phyloP scores from a whole-genome alignment of 23 red algal species.

The Agarophyton chilense region DNA sequence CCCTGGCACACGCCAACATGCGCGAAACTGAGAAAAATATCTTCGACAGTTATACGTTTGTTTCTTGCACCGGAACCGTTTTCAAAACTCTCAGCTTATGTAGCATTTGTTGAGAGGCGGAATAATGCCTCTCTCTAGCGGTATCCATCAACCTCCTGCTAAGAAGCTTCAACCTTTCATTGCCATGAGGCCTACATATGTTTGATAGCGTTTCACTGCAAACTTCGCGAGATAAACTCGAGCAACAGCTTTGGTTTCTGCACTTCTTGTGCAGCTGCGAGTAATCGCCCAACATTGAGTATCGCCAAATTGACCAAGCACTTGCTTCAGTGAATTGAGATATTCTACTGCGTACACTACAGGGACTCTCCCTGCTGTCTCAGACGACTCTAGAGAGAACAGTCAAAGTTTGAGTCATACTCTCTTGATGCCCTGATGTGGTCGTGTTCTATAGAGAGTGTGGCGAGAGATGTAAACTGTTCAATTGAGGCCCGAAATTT shows the following conservation, averaged over 20 bases:
- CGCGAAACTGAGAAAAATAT: background rate
- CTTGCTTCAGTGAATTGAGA: constrained; percentile 4
- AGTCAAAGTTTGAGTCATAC: too few relatives aligned
- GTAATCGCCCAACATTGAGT: background rate
- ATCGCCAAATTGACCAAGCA: background rate
- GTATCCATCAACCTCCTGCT: background rate
- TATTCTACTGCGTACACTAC: too few relatives aligned
- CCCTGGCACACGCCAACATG: background rate
- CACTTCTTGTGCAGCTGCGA: background rate
- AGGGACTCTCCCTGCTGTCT: too few relatives aligned
- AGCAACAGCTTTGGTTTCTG: background rate
- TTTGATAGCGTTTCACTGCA: too few relatives aligned
- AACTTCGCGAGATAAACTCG: background rate
- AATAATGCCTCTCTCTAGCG: background rate
- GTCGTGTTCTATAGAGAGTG: too few relatives aligned
- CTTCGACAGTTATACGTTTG: background rate
- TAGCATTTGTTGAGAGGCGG: background rate
- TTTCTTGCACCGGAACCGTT: background rate
- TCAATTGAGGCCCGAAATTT: background rate
- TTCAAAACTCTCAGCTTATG: too few relatives aligned
- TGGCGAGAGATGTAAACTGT: background rate
- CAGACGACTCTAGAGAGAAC: too few relatives aligned
- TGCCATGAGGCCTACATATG: background rate
- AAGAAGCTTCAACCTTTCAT: background rate
- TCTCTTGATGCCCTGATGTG: too few relatives aligned